A percentile compares a stretch with the other conserved stretches of the same genome.
Conservation (phyloP, 352 stramenopile species). For the Globisporangium camurandrum region DNA sequence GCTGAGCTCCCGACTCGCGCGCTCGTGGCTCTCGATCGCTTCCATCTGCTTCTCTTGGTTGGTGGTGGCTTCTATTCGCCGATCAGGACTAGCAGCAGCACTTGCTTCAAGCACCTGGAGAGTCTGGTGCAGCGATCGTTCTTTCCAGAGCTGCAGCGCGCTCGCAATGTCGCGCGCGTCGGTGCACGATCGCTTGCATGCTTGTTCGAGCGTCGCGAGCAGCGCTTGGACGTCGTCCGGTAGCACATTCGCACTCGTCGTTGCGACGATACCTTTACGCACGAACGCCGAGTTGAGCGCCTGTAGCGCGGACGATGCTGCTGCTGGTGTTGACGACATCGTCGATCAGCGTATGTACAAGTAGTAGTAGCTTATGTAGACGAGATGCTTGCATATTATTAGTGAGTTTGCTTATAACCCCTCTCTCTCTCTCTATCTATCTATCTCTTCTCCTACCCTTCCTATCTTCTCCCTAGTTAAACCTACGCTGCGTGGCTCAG, state of each 20-base stretch:
- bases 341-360: no score
- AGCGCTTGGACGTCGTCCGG: slow-evolving; percentile 7
- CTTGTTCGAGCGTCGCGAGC: slow-evolving; percentile 12
- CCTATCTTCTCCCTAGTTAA: no score
- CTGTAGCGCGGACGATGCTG: slow-evolving; percentile 7
- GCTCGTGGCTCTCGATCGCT: slow-evolving; percentile 51
- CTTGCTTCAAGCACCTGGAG: slow-evolving; percentile 32
- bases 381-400: no score
- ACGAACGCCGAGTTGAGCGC: slow-evolving; percentile 24
- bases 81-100: background rate
- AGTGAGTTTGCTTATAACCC: no score
- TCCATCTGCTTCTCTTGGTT: slow-evolving; percentile 34
- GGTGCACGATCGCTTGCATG: slow-evolving; percentile 8
- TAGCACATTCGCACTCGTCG: background rate
- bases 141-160: slow-evolving; percentile 49
- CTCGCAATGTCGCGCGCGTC: slow-evolving; percentile 15
- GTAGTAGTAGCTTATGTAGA: no score
- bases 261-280: slow-evolving; percentile 25
- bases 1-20: slow-evolving; percentile 27
- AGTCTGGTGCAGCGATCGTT: slow-evolving; percentile 47
- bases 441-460: no score
- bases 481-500: no score
- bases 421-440: no score
- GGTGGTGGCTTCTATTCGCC: background rate
- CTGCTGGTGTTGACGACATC: slow-evolving; percentile 3